Base-by-base conservation (phyloP, 2,329 filamentous ascomycete species). In the Neophaeococcomyces mojaviensis region DNA sequence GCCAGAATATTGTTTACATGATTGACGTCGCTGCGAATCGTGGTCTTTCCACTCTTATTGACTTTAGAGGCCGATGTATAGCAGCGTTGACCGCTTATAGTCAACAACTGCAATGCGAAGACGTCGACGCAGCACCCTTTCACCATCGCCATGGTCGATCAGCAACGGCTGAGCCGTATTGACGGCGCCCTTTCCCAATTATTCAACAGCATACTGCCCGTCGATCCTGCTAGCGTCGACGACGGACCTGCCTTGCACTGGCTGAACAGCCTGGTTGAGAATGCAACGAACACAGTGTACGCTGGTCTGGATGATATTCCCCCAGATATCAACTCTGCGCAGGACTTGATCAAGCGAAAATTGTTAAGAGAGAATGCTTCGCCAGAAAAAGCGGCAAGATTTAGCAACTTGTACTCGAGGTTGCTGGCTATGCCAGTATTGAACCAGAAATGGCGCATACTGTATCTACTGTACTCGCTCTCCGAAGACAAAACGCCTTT, bases 401-500 rank as follows among this genome's bases (percentile, higher is more conserved):
- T 96, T 66, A 84, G 88, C 19, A 94, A 95, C 60, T 77, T 98
- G 22, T 95, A 96, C 67, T 88, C 87, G 28, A 79, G 88, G 47
- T 77, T 98, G 15, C 73, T 96, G 20, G 86, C 87, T n/a, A 81
- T 96, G 54, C 89, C 89, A 0, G 89, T 97, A 4, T 75, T 98
- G 36, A 85, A 86, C 59, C 86, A 95, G 65, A 98, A 98, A 76
- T 97, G 89, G 88, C 88, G 86, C 2, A 96, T 98, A 54, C 74
- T 98, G 16, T 94, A 94, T 63, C 80, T 98, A 34, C 77, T 98
- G 34, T 85, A 92, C 63, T 82, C 87, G 58, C 77, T 96, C 39
- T 81, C 86, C 50, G 85, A 89, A 59, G 79, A 77, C 39, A 58
- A 62, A n/a, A 54, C 52, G 3, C 73, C 76, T 28, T 71, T 72